Conservation (phyloP, 768 basidiomycete species). For the Lactifluus rugatus region DNA sequence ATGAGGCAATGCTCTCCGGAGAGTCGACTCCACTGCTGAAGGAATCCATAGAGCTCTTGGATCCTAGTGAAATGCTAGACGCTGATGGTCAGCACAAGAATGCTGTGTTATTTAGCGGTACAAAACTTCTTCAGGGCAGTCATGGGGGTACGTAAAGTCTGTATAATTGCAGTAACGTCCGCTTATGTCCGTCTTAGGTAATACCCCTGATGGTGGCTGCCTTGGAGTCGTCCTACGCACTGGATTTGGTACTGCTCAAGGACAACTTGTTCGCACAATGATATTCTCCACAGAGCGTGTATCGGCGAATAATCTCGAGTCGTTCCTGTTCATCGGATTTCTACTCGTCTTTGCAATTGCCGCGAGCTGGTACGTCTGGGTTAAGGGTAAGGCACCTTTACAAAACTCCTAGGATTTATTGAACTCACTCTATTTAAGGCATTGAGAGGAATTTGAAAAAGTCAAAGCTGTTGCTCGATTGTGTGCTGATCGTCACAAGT, state of each 20-base stretch:
- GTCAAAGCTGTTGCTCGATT: constrained; percentile 89
- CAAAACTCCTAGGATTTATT: not conserved
- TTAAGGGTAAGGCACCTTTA: constrained; percentile 54
- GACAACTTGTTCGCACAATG: constrained; percentile 96
- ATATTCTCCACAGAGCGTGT: constrained; percentile 97
- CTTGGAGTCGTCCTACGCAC: constrained; percentile 89
- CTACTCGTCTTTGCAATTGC: constrained; percentile 95
- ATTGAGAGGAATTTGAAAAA: constrained; percentile 90
- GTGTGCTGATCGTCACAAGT: constrained; percentile 91
- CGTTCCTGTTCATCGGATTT: constrained; percentile 97
- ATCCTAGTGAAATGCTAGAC: constrained; percentile 64
- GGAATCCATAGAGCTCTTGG: constrained; percentile 84
- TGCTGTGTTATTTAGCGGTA: constrained; percentile 86
- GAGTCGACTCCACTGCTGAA: constrained; percentile 97
- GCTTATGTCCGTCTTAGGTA: constrained; percentile 27
- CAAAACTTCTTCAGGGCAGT: constrained; percentile 88
- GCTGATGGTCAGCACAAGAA: constrained; percentile 84
- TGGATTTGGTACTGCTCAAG: constrained; percentile 96
- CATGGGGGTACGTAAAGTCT: constrained; percentile 31
- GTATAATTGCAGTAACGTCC: not conserved
- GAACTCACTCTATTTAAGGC: constrained; percentile 35
- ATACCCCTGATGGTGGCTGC: constrained; percentile 87
- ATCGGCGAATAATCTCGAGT: constrained; percentile 91
- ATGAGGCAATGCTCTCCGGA: constrained; percentile 98
- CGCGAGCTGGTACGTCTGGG: constrained; percentile 98